phyloP scores from a whole-genome alignment of 495 filamentous ascomycete species.

The Glonium stellatum region DNA sequence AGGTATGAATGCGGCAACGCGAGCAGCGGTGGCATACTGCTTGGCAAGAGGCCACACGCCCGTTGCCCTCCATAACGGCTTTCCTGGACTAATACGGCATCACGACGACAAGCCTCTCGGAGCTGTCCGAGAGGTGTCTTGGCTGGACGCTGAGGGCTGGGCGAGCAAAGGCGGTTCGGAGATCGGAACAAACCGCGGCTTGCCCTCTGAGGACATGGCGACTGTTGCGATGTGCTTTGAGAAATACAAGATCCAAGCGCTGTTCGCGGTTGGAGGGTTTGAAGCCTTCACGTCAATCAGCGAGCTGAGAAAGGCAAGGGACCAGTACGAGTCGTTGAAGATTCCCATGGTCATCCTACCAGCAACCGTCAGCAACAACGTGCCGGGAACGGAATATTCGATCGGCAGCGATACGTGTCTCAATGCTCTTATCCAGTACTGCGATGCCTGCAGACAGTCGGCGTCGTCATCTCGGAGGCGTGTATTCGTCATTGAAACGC shows the following conservation, averaged over 20 bases:
- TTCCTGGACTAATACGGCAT: slow-evolving; percentile 88
- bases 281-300: slow-evolving; percentile 92
- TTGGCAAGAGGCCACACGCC: slow-evolving; percentile 87
- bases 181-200: slow-evolving; percentile 92
- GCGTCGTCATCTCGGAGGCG: slow-evolving; percentile 85
- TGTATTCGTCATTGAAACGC: slow-evolving; percentile 96
- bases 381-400: slow-evolving; percentile 95
- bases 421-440: slow-evolving; percentile 93
- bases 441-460: slow-evolving; percentile 94
- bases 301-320: slow-evolving; percentile 72
- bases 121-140: slow-evolving; percentile 74
- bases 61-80: slow-evolving; percentile 91
- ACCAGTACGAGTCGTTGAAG: slow-evolving; percentile 72
- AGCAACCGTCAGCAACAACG: slow-evolving; percentile 98
- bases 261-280: slow-evolving; percentile 93
- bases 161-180: slow-evolving; percentile 94
- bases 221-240: slow-evolving; percentile 79
- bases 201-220: slow-evolving; percentile 76
- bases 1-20: slow-evolving; percentile 96
- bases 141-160: slow-evolving; percentile 94
- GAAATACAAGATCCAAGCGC: slow-evolving; percentile 77
- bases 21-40: slow-evolving; percentile 94
- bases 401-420: slow-evolving; percentile 95
- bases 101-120: slow-evolving; percentile 74
- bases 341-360: slow-evolving; percentile 91